Conservation (phyloP, 257 asterid genomes). For the Gentiana macrophylla region DNA sequence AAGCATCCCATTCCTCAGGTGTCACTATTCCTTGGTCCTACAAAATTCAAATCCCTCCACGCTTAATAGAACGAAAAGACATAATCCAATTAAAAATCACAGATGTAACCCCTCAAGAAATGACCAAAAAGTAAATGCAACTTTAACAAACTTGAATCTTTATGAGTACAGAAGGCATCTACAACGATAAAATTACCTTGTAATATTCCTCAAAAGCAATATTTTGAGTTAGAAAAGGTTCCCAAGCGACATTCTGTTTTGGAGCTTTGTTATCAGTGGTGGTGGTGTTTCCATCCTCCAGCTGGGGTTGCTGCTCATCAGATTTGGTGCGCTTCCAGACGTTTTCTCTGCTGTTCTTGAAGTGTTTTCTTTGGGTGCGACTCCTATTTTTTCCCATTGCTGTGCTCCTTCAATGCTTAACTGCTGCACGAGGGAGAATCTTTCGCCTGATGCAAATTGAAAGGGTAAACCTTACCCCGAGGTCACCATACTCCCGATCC, state of each 20-base stretch:
- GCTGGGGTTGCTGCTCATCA: slow-evolving; percentile 20
- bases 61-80: not conserved
- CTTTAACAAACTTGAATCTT: not conserved
- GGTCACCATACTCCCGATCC: no score
- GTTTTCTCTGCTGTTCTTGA: slow-evolving; percentile 69
- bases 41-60: not conserved
- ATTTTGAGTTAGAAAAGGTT: slow-evolving; percentile 60
- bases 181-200: slow-evolving; percentile 31
- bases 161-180: no score
- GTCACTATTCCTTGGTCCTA: slow-evolving; percentile 77
- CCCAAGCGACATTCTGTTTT: slow-evolving; percentile 36
- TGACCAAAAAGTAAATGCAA: not conserved
- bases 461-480: no score
- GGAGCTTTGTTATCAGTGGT: slow-evolving; percentile 14
- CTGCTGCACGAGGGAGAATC: not conserved
- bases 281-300: slow-evolving; percentile 10
- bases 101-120: not conserved
- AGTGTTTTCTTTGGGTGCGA: slow-evolving; percentile 93
- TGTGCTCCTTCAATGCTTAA: not conserved
- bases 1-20: slow-evolving; percentile 77
- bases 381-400: slow-evolving; percentile 41
- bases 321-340: slow-evolving; percentile 75
- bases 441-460: not conserved
- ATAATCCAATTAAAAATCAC: not conserved
- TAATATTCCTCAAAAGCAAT: slow-evolving; percentile 77